Conservation (phyloP, 2,329 filamentous ascomycete species). For the Pseudomassariella vexata region DNA sequence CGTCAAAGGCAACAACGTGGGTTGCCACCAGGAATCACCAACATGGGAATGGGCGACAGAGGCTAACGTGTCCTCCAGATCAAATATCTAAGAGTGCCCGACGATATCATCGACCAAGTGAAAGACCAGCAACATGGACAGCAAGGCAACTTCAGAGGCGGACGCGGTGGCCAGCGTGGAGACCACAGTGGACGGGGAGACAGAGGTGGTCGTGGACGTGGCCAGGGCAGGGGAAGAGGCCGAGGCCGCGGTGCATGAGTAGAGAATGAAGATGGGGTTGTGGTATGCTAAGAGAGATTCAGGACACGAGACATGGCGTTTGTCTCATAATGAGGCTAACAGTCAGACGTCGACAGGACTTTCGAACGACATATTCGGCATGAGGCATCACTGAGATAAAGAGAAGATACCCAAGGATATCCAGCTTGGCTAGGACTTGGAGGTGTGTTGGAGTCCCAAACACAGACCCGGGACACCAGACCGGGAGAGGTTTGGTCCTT, state of each 20-base stretch:
- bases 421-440: too few species aligned
- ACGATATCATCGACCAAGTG: conserved; percentile 91
- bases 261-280: too few species aligned
- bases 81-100: conserved; percentile 93
- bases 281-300: too few species aligned
- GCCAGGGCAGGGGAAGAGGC: conserved; percentile 40
- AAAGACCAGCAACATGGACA: conserved; percentile 86
- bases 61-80: conserved; percentile 56
- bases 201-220: conserved; percentile 49
- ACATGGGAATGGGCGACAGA: neutral
- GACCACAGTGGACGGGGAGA: conserved; percentile 53
- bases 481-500: too few species aligned
- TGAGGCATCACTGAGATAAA: too few species aligned
- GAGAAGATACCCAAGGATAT: too few species aligned
- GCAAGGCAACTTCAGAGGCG: conserved; percentile 56
- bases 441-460: too few species aligned
- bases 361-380: too few species aligned
- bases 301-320: too few species aligned
- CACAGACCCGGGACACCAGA: too few species aligned
- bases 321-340: too few species aligned
- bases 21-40: conserved; percentile 24
- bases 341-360: too few species aligned
- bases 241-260: conserved; percentile 30
- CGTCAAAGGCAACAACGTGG: conserved; percentile 92
- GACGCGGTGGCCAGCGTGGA: conserved; percentile 54